Evolutionary conservation across 495 filamentous ascomycete species (phyloP), one percentile per base, ranked within the genome.

Genomic region (Cladorrhinum samala): DNA sequence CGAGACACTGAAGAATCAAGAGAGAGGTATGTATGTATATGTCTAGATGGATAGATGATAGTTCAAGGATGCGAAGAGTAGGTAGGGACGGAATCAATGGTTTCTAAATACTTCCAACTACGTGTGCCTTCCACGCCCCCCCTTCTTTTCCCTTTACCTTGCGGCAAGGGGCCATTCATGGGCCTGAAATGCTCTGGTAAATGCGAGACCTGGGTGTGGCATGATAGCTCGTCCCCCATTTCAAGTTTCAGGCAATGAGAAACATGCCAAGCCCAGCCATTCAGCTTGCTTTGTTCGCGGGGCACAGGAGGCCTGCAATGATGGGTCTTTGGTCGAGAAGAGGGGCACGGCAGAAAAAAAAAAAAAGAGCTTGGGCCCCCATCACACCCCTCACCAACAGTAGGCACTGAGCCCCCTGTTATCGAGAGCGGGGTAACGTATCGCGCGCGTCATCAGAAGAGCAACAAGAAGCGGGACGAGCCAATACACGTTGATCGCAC

Each of bases 211-310:
- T n/a, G 11, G 11, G 27, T 11, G 11, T 33, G 27, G 27, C 27
- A 33, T 33, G 11, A 11, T 11, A n/a, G n/a, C 11, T 33, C 27
- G 27, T 33, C 11, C 6, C 27, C 27, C 43, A 44, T 23, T 19
- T 53, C 46, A 45, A 50, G 49, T 56, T 53, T 60, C 57, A 50
- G 44, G 45, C 37, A 47, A 52, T 52, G 41, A 38, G 50, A 52
- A 58, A 58, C 52, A 43, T 18, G 49, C 20, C 53, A 52, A 58
- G 58, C 49, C 27, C 49, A 37, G 9, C 54, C 59, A 59, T 62
- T 62, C 59, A 62, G 59, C 59, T 62, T 48, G 39, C 53, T 25
- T 54, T 46, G 53, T 53, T 51, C 53, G 59, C 53, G 59, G 56
- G 55, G 59, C 56, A 58, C 49, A 49, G 43, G 49, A 46, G 37